These are phyloP conservation scores for Aquilaria sinensis DNA, from an alignment of 345 rosid genomes.

Conservation along the genomic window DNA sequence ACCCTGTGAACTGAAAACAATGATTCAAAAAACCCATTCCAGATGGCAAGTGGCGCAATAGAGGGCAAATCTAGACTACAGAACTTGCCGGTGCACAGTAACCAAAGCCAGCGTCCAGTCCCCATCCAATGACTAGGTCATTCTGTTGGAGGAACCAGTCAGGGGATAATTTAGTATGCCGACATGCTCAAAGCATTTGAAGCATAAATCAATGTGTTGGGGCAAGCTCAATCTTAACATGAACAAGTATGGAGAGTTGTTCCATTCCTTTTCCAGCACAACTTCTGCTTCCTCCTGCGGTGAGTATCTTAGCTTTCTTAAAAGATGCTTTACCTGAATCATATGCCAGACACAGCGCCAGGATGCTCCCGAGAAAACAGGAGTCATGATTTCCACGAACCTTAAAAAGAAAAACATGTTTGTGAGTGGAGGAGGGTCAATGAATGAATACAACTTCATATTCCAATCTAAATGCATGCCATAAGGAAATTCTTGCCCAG, in stretches of 20 bases:
- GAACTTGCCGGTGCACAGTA: conserved; percentile 65
- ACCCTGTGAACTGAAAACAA: conserved; percentile 37
- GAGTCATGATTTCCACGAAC: conserved; percentile 76
- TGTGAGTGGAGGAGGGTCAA: neutral
- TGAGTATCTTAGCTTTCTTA: too few species aligned
- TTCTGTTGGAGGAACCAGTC: conserved; percentile 27
- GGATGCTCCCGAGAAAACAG: conserved; percentile 65
- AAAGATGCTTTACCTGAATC: conserved; percentile 44
- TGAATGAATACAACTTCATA: too few species aligned
- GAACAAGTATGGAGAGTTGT: too few species aligned
- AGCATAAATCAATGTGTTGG: too few species aligned
- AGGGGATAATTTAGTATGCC: neutral
- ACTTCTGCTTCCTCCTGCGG: too few species aligned
- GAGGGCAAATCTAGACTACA: neutral
- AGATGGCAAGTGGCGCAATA: neutral
- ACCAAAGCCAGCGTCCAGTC: conserved; percentile 73
- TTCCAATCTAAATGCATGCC: too few species aligned
- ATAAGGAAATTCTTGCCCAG: too few species aligned
- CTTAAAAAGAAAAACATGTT: conserved; percentile 20
- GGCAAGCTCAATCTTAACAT: too few species aligned
- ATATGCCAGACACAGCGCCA: conserved; percentile 71
- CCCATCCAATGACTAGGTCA: conserved; percentile 78
- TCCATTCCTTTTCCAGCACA: too few species aligned
- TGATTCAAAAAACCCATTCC: neutral
- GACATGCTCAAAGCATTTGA: too few species aligned